Conservation (phyloP, 148 eudicot genomes). For the Vaccinium corymbosum region DNA sequence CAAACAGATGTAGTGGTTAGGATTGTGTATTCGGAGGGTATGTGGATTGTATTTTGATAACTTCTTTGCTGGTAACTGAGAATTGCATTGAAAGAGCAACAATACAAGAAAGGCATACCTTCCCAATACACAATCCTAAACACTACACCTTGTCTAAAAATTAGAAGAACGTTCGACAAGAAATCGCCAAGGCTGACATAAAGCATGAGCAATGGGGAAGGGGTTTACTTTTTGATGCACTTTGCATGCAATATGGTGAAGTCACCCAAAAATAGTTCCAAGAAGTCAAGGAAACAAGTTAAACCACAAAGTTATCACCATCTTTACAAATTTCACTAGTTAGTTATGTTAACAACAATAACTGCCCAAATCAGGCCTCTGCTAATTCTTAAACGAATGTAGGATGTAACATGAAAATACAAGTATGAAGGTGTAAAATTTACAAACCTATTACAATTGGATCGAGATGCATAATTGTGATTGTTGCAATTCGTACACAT, state of each 20-base stretch:
- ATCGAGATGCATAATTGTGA: conserved; percentile 81
- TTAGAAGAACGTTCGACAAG: no score
- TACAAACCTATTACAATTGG: conserved; percentile 64
- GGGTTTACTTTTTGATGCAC: not conserved
- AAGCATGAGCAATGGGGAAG: not conserved
- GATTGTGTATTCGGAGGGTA: no score
- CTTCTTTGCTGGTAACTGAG: not conserved
- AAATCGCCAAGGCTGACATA: no score
- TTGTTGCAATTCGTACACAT: conserved; percentile 78
- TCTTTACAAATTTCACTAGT: no score
- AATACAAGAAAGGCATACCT: no score
- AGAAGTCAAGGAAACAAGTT: not conserved
- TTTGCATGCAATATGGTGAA: not conserved
- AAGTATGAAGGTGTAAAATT: not conserved
- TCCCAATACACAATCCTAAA: no score
- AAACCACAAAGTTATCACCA: not conserved
- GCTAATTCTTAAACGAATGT: not conserved
- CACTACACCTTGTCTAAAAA: no score
- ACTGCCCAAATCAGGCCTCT: not conserved
- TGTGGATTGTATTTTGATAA: no score
- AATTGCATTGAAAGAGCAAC: no score
- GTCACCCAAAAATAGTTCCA: not conserved
- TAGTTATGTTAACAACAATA: no score
- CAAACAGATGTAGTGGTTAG: no score
- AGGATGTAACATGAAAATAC: not conserved